Conservation (phyloP, 257 asterid species). For the Pogostemon cablin region DNA sequence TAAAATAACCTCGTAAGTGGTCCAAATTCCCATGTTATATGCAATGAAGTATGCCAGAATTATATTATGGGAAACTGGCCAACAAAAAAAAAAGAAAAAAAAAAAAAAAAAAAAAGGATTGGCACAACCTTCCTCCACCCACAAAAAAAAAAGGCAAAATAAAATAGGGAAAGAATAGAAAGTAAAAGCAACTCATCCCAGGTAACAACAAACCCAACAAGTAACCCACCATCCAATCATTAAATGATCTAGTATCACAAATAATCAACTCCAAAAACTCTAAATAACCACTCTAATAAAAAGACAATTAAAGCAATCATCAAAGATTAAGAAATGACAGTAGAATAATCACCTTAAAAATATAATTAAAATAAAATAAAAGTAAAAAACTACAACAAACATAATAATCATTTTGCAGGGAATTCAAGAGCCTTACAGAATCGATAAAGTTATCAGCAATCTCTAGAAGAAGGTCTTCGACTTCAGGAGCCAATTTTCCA, state of each 20-base stretch:
- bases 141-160: background rate
- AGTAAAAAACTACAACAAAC: background rate
- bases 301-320: background rate
- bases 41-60: slow-evolving; percentile 6
- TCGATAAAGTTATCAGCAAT: slow-evolving; percentile 88
- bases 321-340: slow-evolving; percentile 16
- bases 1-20: background rate
- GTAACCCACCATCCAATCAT: slow-evolving; percentile 2
- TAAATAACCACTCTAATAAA: background rate
- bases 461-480: slow-evolving; percentile 82
- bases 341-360: slow-evolving; percentile 28
- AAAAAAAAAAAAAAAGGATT: background rate
- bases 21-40: slow-evolving; percentile 11
- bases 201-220: slow-evolving; percentile 1
- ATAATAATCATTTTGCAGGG: slow-evolving; percentile 22
- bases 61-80: slow-evolving; percentile 1
- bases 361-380: background rate
- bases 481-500: slow-evolving; percentile 80
- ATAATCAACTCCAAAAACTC: slow-evolving; percentile 25
- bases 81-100: background rate
- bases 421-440: slow-evolving; percentile 57
- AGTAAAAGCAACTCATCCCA: background rate
- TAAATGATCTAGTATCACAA: background rate
- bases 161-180: background rate
- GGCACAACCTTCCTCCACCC: slow-evolving; percentile 4